Base-by-base conservation (phyloP, 2,329 filamentous ascomycete species). In the Sarocladium strictum region DNA sequence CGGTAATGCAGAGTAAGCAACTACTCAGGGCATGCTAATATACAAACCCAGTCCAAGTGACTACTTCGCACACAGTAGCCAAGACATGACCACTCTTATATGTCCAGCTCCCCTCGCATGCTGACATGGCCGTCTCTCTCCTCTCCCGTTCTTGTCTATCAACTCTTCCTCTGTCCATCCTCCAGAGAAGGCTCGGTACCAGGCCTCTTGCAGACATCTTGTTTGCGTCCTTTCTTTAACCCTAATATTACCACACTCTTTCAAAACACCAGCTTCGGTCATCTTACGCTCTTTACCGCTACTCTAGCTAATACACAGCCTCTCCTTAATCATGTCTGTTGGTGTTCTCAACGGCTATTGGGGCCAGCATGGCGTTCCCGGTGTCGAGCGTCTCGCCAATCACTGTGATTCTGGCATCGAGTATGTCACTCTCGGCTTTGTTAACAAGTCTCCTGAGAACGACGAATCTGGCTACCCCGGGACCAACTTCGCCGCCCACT, bases 201-300 rank as follows among this genome's bases (percentile, higher is more conserved):
- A 62, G 59, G 61, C 64, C 65, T 60, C 35, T 61, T 69, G 69
- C 65, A 65, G 59, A 65, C 67, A 59, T 59, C 62, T 64, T 62
- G 66, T 70, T 67, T 71, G 65, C 67, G 69, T 71, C 67, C 68
- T 63, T 69, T 73, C 70, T 55, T 72, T 72, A 60, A 67, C 64
- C 60, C 53, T 29, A 57, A 60, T 56, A 66, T 61, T 58, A 60
- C 57, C 47, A 65, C 65, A 61, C 59, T 70, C 68, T 57, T 65
- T 69, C 32, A 33, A 4, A 4, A 35, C 26, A 35, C 56, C 50
- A 66, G 65, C 66, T 56, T 70, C 59, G 67, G 65, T 65, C 67
- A 62, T 54, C 55, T 67, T 66, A 58, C 70, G 60, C 26, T 72
- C 69, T 58, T 65, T 69, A 7, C 27, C 19, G 11, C 27, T 27